Conservation (phyloP, 805 yeast genomes). For the Wickerhamomyces ciferrii region DNA sequence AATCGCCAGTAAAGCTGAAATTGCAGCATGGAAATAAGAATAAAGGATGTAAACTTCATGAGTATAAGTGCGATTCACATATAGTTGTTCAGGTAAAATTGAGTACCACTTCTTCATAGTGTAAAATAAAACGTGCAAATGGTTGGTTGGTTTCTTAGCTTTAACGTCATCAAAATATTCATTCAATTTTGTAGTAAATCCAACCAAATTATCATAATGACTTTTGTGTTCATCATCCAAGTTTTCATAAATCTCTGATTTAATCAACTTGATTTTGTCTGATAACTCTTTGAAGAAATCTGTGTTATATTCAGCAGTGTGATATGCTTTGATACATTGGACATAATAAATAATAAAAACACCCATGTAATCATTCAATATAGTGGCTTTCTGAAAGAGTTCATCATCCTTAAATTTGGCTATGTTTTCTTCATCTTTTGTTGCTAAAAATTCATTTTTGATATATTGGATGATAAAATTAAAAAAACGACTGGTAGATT, state of each 20-base stretch:
- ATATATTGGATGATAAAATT: conserved; percentile 15
- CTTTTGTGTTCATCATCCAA: conserved; percentile 6
- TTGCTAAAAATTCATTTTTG: conserved; percentile 13
- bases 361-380: conserved; percentile 15
- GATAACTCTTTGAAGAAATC: conserved; percentile 23
- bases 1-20: conserved; percentile 27
- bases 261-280: conserved; percentile 14
- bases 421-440: conserved; percentile 8
- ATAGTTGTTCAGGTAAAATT: conserved; percentile 15
- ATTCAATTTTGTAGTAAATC: conserved; percentile 6
- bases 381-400: conserved; percentile 13
- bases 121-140: conserved; percentile 20
- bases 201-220: conserved; percentile 13
- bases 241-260: conserved; percentile 11
- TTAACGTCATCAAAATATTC: conserved; percentile 11
- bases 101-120: conserved; percentile 18
- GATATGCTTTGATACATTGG: conserved; percentile 27
- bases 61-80: conserved; percentile 1
- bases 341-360: conserved; percentile 19
- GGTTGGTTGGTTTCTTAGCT: conserved; percentile 9
- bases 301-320: conserved; percentile 25
- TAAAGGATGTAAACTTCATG: conserved; percentile 21
- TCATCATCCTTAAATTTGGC: conserved; percentile 6
- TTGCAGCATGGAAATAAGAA: conserved; percentile 27
- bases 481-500: conserved; percentile 16